Evolutionary conservation across 2,329 filamentous ascomycete species (phyloP).

Genomic region (Hymenoscyphus fructigenus): DNA sequence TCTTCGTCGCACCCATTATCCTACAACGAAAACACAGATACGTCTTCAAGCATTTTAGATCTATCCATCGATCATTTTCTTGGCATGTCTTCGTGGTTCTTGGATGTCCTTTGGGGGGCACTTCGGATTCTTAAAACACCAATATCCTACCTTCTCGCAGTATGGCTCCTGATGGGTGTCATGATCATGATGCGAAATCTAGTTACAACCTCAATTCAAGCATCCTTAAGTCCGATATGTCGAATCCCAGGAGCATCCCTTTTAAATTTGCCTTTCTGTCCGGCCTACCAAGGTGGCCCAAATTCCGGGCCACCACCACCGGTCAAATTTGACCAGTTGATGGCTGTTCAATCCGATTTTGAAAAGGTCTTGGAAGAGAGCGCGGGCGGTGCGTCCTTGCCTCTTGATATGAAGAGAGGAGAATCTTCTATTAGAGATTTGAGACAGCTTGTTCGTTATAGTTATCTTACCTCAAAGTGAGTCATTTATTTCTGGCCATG

Average conservation of each 20-base stretch:
- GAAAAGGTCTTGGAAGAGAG: conserved; percentile 71
- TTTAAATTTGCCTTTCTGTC: conserved; percentile 65
- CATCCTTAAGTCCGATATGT: conserved; percentile 68
- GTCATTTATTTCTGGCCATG: conserved; percentile 11
- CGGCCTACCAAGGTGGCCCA: conserved; percentile 12
- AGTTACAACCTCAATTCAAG: conserved; percentile 58
- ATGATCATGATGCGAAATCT: conserved; percentile 61
- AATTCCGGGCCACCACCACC: conserved; percentile 25
- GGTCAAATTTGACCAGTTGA: conserved; percentile 70
- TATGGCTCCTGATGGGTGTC: conserved; percentile 60
- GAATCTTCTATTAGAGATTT: conserved; percentile 74
- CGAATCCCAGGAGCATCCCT: conserved; percentile 63
- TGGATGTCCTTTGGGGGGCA: conserved; percentile 57
- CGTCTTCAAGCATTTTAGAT: conserved; percentile 22
- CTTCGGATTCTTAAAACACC: conserved; percentile 64
- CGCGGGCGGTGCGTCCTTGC: conserved; percentile 64
- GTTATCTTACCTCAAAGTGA: conserved; percentile 58
- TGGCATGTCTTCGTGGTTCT: conserved; percentile 44
- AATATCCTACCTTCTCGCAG: conserved; percentile 58
- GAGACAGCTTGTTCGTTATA: conserved; percentile 69
- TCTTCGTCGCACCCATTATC: conserved; percentile 11
- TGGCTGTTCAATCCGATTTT: conserved; percentile 72
- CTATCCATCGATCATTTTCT: conserved; percentile 23
- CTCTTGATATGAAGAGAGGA: conserved; percentile 75
- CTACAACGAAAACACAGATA: neutral